Base-by-base conservation (phyloP, 1,139 yeast genomes). In the Suhomyces choctaworum region DNA sequence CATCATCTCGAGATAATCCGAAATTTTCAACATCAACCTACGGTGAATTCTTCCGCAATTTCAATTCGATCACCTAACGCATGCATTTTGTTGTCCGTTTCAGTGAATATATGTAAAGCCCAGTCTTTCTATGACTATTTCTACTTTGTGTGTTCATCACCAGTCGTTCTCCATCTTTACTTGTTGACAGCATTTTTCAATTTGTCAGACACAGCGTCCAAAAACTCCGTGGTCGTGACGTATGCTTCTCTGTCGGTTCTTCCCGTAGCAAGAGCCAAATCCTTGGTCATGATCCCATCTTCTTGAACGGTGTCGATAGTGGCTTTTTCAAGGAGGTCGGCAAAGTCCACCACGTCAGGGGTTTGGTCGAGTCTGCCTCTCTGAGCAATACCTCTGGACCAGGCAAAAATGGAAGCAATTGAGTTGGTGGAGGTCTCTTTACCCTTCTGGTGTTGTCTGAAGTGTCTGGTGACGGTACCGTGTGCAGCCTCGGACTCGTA, bases 401-500 rank as follows among this genome's bases (percentile, higher is more conserved):
- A 90, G 26, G 97, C 97, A 54, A 82, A 90, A 53, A 90, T 90
- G 19, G 96, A 88, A n/a, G 97, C 97, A 65, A 90, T 90, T 27
- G 97, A 89, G 70, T 90, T 90, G 47, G 97, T 90, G n/a, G 96
- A 88, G 22, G 97, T 90, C 68, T 89, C 96, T 63, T 88, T 85
- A 51, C 97, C 97, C 64, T 83, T 84, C 67, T 90, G 97, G 64
- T 87, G 86, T 66, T 83, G 94, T 70, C 97, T 82, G 72, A 73
- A 90, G 62, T 90, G 97, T 68, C 97, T 85, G 41, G 97, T 90
- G 48, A 90, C 97, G 27, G 97, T 90, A 41, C 97, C 97, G 62
- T 90, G 97, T 17, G 97, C 97, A 43, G 97, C 97, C 67, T 90
- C 97, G 41, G 94, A 76, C 72, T 90, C 97, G 61, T 88, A 89